Percentiles rank a stretch among this genome's conserved stretches.
phyloP scores from a whole-genome alignment of 306 rosid species.

The Cyamopsis tetragonoloba region DNA sequence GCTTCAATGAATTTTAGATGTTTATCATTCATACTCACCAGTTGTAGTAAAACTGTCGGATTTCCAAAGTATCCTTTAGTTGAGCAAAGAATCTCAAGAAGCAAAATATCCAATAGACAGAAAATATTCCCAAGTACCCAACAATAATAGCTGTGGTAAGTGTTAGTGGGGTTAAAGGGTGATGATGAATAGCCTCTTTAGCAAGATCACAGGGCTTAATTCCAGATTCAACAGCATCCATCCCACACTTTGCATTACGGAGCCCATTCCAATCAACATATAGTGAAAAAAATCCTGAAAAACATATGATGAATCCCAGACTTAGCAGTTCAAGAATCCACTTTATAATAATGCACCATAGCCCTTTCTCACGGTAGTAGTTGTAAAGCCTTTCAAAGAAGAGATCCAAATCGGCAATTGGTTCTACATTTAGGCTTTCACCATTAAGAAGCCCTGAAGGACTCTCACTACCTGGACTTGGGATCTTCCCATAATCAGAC shows the following conservation, averaged over 20 bases:
- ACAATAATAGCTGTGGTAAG: slow-evolving; percentile 68
- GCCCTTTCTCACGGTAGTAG: slow-evolving; percentile 92
- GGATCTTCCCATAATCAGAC: slow-evolving; percentile 56
- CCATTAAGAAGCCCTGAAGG: slow-evolving; percentile 82
- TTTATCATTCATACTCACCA: slow-evolving; percentile 40
- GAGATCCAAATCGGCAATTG: slow-evolving; percentile 87
- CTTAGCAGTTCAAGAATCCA: slow-evolving; percentile 93
- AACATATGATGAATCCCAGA: slow-evolving; percentile 78
- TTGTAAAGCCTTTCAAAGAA: slow-evolving; percentile 88
- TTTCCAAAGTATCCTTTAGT: slow-evolving; percentile 60
- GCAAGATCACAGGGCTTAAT: slow-evolving; percentile 88
- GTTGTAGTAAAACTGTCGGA: slow-evolving; percentile 74
- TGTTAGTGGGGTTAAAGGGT: slow-evolving; percentile 84
- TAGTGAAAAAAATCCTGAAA: slow-evolving; percentile 82
- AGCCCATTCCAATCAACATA: slow-evolving; percentile 95
- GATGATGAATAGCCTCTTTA: slow-evolving; percentile 74
- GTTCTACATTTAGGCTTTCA: slow-evolving; percentile 70
- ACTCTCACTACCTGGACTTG: slow-evolving; percentile 77
- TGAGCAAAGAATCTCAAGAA: slow-evolving; percentile 89
- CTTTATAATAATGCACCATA: slow-evolving; percentile 82
- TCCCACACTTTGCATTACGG: slow-evolving; percentile 92
- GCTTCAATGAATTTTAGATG: not conserved
- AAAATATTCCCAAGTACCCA: slow-evolving; percentile 87
- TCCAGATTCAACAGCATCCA: slow-evolving; percentile 93
- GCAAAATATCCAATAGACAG: slow-evolving; percentile 83